A percentile compares a stretch with the other conserved stretches of the same genome.
phyloP scores from a whole-genome alignment of 169 alveolate genomes.

The Cryptosporidium ryanae region DNA sequence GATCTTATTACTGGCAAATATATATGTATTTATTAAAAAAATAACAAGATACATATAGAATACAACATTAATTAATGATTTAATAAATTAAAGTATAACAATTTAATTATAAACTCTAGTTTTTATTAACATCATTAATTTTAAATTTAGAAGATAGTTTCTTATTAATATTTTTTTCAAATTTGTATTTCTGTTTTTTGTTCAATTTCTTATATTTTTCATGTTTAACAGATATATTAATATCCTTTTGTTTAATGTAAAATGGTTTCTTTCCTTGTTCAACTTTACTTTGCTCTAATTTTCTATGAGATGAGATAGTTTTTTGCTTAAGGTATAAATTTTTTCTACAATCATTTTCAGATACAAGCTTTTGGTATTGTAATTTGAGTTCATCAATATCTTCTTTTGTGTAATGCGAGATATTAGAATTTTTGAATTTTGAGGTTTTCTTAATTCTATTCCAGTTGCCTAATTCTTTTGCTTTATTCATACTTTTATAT shows the following conservation, averaged over 20 bases:
- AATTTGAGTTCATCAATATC: slow-evolving; percentile 33
- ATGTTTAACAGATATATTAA: slow-evolving; percentile 23
- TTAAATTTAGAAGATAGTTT: slow-evolving; percentile 39
- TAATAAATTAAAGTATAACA: neutral
- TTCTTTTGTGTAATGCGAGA: slow-evolving; percentile 37
- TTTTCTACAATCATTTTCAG: slow-evolving; percentile 63
- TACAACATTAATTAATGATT: neutral
- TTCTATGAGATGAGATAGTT: slow-evolving; percentile 46
- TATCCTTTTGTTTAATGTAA: slow-evolving; percentile 50
- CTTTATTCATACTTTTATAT: slow-evolving; percentile 31
- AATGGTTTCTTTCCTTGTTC: slow-evolving; percentile 62
- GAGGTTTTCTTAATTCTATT: slow-evolving; percentile 28
- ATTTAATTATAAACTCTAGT: neutral
- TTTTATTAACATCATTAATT: neutral
- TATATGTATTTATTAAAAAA: slow-evolving; percentile 40
- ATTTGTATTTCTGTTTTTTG: slow-evolving; percentile 9
- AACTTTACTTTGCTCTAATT: slow-evolving; percentile 44
- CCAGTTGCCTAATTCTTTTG: slow-evolving; percentile 68
- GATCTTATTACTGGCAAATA: slow-evolving; percentile 45
- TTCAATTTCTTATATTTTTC: slow-evolving; percentile 42
- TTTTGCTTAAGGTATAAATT: slow-evolving; percentile 29
- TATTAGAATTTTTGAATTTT: slow-evolving; percentile 37
- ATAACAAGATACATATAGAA: neutral
- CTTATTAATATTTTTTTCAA: slow-evolving; percentile 16
- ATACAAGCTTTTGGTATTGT: slow-evolving; percentile 22